Conservation (phyloP, 1,284 basidiomycete genomes). For the Cutaneotrichosporon sp. region DNA sequence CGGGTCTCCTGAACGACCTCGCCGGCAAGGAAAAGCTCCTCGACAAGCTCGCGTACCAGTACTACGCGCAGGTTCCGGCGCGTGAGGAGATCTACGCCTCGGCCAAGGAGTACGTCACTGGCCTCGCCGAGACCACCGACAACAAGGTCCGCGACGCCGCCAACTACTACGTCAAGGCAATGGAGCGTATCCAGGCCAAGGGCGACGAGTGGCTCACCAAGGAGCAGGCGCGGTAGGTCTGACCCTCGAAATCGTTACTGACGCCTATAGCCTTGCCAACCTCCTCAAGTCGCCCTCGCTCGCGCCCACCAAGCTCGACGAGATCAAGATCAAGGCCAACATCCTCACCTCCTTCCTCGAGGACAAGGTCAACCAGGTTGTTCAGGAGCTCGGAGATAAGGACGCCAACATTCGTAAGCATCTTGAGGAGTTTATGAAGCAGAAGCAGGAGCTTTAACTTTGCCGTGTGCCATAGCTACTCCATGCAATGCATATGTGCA, state of each 20-base stretch:
- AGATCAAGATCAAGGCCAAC: conserved; percentile 88
- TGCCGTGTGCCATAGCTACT: background rate
- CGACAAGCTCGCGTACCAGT: conserved; percentile 67
- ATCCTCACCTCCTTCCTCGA: conserved; percentile 68
- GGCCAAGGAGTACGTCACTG: conserved; percentile 44
- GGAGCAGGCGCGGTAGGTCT: conserved; percentile 71
- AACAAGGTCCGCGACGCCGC: conserved; percentile 51
- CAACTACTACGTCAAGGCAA: conserved; percentile 82
- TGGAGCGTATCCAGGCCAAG: conserved; percentile 76
- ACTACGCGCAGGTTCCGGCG: conserved; percentile 57
- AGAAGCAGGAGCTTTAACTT: conserved; percentile 23
- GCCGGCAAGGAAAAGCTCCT: conserved; percentile 77
- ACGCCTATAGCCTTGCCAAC: conserved; percentile 37
- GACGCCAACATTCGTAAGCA: too few relatives aligned
- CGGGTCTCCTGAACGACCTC: conserved; percentile 72
- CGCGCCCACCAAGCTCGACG: conserved; percentile 73
- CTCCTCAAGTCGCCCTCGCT: conserved; percentile 51
- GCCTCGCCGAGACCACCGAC: conserved; percentile 23
- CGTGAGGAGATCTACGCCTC: conserved; percentile 59
- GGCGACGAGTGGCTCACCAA: conserved; percentile 75
- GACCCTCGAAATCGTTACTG: conserved; percentile 1
- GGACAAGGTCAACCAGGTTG: conserved; percentile 49
- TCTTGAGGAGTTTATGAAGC: conserved; percentile 3
- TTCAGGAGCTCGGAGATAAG: too few relatives aligned
- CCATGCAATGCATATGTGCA: too few relatives aligned